Conservation (phyloP, 441 rosid genomes). For the Populus tomentosa region DNA sequence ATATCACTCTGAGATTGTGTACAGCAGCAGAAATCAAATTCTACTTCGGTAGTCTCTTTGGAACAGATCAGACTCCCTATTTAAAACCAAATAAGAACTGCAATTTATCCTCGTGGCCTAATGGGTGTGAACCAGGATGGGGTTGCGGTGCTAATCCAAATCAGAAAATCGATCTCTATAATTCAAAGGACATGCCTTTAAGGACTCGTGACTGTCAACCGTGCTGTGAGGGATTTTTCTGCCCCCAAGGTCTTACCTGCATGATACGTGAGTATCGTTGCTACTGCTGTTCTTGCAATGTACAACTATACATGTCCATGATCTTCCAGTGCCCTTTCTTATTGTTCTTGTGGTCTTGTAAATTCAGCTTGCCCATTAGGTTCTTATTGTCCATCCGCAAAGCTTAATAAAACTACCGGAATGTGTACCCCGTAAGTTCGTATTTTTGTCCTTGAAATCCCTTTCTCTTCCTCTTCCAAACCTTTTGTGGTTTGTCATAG, state of each 20-base stretch:
- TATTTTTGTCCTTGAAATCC: slow-evolving; percentile 5
- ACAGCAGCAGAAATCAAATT: slow-evolving; percentile 78
- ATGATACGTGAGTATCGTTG: slow-evolving; percentile 73
- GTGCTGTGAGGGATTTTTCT: slow-evolving; percentile 93
- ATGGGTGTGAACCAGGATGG: slow-evolving; percentile 99
- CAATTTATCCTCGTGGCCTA: slow-evolving; percentile 68
- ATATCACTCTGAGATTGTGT: slow-evolving; percentile 51
- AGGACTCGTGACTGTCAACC: slow-evolving; percentile 61
- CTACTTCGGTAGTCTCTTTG: slow-evolving; percentile 52
- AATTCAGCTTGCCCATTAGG: slow-evolving; percentile 71
- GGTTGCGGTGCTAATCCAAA: slow-evolving; percentile 48
- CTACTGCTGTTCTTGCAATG: background rate
- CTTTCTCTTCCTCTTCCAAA: slow-evolving; percentile 3
- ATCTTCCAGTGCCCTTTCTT: background rate
- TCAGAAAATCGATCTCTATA: slow-evolving; percentile 40
- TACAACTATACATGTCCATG: background rate
- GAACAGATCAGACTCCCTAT: slow-evolving; percentile 10
- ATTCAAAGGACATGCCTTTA: slow-evolving; percentile 46
- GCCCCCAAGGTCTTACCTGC: slow-evolving; percentile 94
- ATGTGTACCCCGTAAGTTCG: slow-evolving; percentile 66
- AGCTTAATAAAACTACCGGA: slow-evolving; percentile 48
- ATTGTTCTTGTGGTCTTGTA: slow-evolving; percentile 19
- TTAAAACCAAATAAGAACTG: slow-evolving; percentile 68
- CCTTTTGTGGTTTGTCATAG: background rate
- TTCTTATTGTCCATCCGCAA: slow-evolving; percentile 62